Evolutionary conservation across 352 stramenopile genomes (phyloP), one percentile per base, ranked within the genome.

Genomic region (Pythium angustatum): DNA sequence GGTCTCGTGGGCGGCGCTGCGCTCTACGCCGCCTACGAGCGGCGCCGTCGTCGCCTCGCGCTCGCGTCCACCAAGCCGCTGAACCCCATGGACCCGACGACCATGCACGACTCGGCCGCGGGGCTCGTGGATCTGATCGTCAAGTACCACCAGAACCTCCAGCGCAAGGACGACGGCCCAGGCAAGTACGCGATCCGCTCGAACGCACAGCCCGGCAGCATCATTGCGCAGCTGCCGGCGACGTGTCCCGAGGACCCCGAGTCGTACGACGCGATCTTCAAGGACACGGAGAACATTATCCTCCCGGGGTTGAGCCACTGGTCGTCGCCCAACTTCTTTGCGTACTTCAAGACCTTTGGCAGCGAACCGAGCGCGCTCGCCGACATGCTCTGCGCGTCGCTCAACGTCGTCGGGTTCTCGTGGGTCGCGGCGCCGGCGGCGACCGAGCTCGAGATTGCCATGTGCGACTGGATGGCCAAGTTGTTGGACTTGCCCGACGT

Each of bases 271-370:
- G 66, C 72, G 22, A 90, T 90, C 66, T 88, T 90, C 75, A 64
- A 68, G 26, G 81, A 88, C 64, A 66, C 73, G 12, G 70, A 87
- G 60, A 36, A 74, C 30, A 73, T 87, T 54, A 87, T 92, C 36
- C 68, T 92, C 54, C 83, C 83, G 0, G 78, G 72, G 14, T 68
- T 92, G 24, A 88, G 79, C 14, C 81, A 92, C 69, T 92, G 83
- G 83, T 71, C 79, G 56, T 77, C 80, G 40, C 77, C 77, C 27
- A 77, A 83, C 52, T 90, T 91, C 62, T 85, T 85, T 40, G 78
- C 77, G 27, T 90, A 89, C 66, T 89, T 87, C 56, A 86, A 86
- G 54, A 72, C 71, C 11, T 76, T 71, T 47, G 74, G 68, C 33
- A 72, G 71, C 28, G 78, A 86, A 49, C 77, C 80, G 7, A 85